phyloP scores from a whole-genome alignment of 108 stramenopile species.

The Nitzschia sp. region DNA sequence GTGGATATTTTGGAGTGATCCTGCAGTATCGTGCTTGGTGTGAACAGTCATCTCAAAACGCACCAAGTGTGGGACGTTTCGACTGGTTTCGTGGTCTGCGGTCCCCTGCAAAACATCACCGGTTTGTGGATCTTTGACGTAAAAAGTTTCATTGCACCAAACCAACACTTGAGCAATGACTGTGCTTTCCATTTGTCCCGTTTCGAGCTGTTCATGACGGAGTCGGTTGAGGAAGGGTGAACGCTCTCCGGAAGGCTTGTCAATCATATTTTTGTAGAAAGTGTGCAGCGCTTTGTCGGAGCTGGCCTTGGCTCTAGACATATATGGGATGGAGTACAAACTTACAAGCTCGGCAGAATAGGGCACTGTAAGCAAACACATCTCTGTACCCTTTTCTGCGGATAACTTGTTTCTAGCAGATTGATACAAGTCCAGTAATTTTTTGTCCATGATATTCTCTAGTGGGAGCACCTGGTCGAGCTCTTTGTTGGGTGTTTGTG shows the following conservation, averaged over 20 bases:
- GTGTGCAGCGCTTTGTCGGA: slow-evolving; percentile 4
- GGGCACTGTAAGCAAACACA: slow-evolving; percentile 7
- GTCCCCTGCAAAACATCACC: slow-evolving; percentile 18
- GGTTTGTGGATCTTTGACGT: slow-evolving; percentile 24
- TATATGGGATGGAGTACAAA: slow-evolving; percentile 26
- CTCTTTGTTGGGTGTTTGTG: background rate
- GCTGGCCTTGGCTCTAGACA: slow-evolving; percentile 10
- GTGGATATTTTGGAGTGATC: slow-evolving; percentile 18
- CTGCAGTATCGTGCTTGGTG: slow-evolving; percentile 2
- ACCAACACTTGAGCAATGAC: slow-evolving; percentile 33
- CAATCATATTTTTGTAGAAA: slow-evolving; percentile 17
- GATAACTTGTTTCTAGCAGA: slow-evolving; percentile 1
- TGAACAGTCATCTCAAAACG: slow-evolving; percentile 15
- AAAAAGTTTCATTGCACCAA: slow-evolving; percentile 36
- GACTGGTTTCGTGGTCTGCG: background rate
- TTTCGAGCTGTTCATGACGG: slow-evolving; percentile 19
- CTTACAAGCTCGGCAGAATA: slow-evolving; percentile 19
- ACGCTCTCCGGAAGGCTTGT: slow-evolving; percentile 14
- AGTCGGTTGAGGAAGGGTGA: slow-evolving; percentile 1
- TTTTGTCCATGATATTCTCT: slow-evolving; percentile 8
- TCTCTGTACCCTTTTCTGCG: slow-evolving; percentile 1
- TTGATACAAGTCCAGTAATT: slow-evolving; percentile 7
- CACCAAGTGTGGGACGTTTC: slow-evolving; percentile 13
- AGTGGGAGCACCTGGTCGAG: background rate
- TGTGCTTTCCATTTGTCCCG: slow-evolving; percentile 33